A percentile compares a stretch with the other conserved stretches of the same genome.
Conservation (phyloP, 805 yeast genomes). For the Candida nanaspora region DNA sequence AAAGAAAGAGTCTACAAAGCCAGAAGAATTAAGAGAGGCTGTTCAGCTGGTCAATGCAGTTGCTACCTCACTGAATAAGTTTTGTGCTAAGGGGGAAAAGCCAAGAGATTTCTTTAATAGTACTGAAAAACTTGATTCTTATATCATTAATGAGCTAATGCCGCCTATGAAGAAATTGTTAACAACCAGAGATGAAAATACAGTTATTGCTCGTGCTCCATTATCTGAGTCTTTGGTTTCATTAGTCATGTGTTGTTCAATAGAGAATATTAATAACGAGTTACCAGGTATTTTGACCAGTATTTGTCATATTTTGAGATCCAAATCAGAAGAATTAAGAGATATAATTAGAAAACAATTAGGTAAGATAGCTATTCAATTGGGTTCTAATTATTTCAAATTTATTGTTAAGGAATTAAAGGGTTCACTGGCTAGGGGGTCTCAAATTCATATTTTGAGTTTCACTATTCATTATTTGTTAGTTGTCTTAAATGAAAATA, state of each 20-base stretch:
- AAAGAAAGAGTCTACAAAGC: slow-evolving; percentile 8
- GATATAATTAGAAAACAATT: slow-evolving; percentile 77
- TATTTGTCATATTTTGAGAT: slow-evolving; percentile 82
- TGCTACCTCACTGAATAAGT: slow-evolving; percentile 35
- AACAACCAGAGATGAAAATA: slow-evolving; percentile 67
- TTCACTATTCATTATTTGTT: slow-evolving; percentile 76
- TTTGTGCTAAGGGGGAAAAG: slow-evolving; percentile 3
- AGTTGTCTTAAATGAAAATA: slow-evolving; percentile 32
- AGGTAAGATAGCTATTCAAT: slow-evolving; percentile 50
- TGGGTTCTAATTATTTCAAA: slow-evolving; percentile 69
- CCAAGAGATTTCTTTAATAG: slow-evolving; percentile 29
- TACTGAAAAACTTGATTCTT: slow-evolving; percentile 31
- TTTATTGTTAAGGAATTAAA: slow-evolving; percentile 75
- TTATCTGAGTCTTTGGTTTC: slow-evolving; percentile 74
- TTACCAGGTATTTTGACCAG: slow-evolving; percentile 80
- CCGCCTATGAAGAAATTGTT: slow-evolving; percentile 58
- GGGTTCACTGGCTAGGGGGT: slow-evolving; percentile 76
- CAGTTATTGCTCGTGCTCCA: slow-evolving; percentile 67
- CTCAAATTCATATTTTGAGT: slow-evolving; percentile 89
- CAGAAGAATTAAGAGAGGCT: slow-evolving; percentile 43
- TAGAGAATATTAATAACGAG: slow-evolving; percentile 44
- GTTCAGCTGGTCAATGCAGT: slow-evolving; percentile 53
- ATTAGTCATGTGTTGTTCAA: slow-evolving; percentile 54
- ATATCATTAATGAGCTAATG: slow-evolving; percentile 49
- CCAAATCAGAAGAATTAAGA: slow-evolving; percentile 80